A percentile compares a stretch with the other conserved stretches of the same genome.
Conservation (phyloP, 306 rosid genomes). For the Vigna angularis region DNA sequence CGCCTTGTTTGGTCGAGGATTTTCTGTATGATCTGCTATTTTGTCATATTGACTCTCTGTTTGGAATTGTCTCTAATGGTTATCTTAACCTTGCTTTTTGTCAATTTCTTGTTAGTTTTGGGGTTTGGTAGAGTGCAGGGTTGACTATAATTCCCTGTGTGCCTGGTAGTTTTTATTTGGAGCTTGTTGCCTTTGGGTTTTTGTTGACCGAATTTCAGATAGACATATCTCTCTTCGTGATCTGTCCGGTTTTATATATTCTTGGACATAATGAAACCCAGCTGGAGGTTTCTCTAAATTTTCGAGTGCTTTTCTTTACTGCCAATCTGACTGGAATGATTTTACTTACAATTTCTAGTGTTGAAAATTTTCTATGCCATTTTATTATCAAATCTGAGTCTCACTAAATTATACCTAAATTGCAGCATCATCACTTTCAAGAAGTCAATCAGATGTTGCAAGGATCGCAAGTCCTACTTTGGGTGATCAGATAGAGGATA, state of each 20-base stretch:
- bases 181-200: constrained; percentile 1
- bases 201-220: constrained; percentile 17
- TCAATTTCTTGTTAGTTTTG: constrained; percentile 20
- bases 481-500: constrained; percentile 76
- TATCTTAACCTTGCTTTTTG: constrained; percentile 18
- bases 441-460: constrained; percentile 84
- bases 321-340: constrained; percentile 26
- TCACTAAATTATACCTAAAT: constrained; percentile 43
- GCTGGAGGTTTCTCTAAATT: constrained; percentile 19
- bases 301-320: constrained; percentile 18
- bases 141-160: constrained; percentile 32
- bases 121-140: constrained; percentile 29
- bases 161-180: background rate
- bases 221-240: constrained; percentile 22
- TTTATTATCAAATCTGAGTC: constrained; percentile 20
- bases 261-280: constrained; percentile 16
- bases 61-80: background rate
- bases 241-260: constrained; percentile 32
- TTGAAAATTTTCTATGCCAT: constrained; percentile 16
- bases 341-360: constrained; percentile 26
- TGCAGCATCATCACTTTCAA: constrained; percentile 70
- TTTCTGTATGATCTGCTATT: constrained; percentile 21
- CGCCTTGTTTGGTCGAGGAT: constrained; percentile 1
- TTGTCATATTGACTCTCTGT: background rate
- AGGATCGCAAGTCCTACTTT: constrained; percentile 56